phyloP scores from a whole-genome alignment of 2,329 filamentous ascomycete species.

The Xylaria sp. region DNA sequence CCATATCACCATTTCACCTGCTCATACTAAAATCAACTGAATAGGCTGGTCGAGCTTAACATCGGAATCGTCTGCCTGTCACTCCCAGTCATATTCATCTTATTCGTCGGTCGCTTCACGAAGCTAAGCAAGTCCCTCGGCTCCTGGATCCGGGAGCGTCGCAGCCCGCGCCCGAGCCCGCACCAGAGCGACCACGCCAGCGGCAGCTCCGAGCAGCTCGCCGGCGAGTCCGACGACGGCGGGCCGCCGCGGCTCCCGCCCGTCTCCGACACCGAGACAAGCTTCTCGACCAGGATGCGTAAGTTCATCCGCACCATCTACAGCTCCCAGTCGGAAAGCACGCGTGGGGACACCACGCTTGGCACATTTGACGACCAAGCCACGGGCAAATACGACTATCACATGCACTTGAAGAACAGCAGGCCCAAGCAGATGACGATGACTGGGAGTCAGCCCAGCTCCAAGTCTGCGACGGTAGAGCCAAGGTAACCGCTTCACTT shows the following conservation, averaged over 20 bases:
- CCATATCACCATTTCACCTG: neutral
- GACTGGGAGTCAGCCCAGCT: no score
- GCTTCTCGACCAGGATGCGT: slow-evolving; percentile 17
- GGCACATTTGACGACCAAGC: no score
- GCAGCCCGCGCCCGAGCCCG: slow-evolving; percentile 23
- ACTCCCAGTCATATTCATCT: slow-evolving; percentile 30
- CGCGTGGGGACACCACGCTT: no score
- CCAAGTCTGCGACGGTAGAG: no score
- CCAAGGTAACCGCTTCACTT: no score
- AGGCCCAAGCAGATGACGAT: no score
- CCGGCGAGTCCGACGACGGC: neutral
- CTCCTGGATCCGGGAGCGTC: slow-evolving; percentile 37
- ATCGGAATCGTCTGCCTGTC: slow-evolving; percentile 36
- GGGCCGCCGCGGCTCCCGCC: neutral
- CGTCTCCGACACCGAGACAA: neutral
- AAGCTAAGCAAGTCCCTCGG: slow-evolving; percentile 29
- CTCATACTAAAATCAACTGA: neutral
- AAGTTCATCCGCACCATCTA: slow-evolving; percentile 23
- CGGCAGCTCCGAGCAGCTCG: slow-evolving; percentile 22
- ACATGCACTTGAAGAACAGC: no score
- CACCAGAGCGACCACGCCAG: slow-evolving; percentile 15
- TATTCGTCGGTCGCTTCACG: slow-evolving; percentile 35
- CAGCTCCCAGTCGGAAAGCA: neutral
- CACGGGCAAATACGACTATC: no score
- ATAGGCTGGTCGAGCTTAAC: slow-evolving; percentile 36